A percentile compares a stretch with the other conserved stretches of the same genome.
Evolutionary conservation across 148 eudicot species (phyloP).

Genomic region (Gaultheria prostrata): DNA sequence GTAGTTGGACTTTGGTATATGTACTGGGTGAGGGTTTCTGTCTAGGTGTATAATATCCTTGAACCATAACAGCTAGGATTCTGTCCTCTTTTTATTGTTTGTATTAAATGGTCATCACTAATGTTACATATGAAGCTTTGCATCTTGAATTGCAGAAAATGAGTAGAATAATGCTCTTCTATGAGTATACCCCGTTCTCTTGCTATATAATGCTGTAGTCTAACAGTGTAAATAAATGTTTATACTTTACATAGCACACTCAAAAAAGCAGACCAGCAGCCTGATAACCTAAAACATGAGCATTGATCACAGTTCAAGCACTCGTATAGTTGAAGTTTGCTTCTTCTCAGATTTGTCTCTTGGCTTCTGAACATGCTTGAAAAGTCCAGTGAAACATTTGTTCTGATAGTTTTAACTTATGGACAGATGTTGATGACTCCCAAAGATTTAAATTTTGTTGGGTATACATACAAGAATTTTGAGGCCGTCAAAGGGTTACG

Average conservation of each 20-base stretch:
- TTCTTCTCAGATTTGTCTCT: not conserved
- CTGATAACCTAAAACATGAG: not conserved
- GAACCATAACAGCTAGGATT: not conserved
- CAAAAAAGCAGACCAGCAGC: not conserved
- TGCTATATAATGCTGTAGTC: not conserved
- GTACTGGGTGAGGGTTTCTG: not conserved
- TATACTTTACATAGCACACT: not conserved
- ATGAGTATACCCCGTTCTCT: not conserved
- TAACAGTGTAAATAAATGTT: not conserved
- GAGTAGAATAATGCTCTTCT: slow-evolving; percentile 3
- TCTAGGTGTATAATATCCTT: not conserved
- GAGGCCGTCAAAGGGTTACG: slow-evolving; percentile 44
- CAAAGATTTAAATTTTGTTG: slow-evolving; percentile 58
- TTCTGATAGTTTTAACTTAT: not conserved
- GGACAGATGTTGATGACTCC: slow-evolving; percentile 47
- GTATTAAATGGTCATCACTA: not conserved
- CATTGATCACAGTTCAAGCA: not conserved
- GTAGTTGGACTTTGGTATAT: not conserved
- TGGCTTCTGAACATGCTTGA: not conserved
- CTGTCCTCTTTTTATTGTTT: not conserved
- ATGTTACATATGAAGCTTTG: not conserved
- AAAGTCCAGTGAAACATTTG: slow-evolving; percentile 10
- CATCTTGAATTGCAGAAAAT: not conserved
- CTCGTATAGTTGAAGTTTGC: not conserved
- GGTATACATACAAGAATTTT: slow-evolving; percentile 62